phyloP scores from a whole-genome alignment of 2,329 filamentous ascomycete genomes.

The Aspergillus sp. region DNA sequence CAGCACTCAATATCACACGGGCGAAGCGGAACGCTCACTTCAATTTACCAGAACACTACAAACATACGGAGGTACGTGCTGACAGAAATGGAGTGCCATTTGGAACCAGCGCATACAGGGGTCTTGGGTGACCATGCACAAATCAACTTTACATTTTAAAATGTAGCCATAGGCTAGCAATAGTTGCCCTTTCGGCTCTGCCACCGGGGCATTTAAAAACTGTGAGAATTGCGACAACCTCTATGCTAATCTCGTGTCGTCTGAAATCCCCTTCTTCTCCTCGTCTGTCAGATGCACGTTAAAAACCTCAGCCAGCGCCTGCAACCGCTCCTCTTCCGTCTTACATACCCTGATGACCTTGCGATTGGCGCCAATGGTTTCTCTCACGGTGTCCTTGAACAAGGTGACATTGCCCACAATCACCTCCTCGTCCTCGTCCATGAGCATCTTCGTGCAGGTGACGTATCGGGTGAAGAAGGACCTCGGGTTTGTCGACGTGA shows the following conservation, averaged over 20 bases:
- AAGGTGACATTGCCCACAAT: conserved; percentile 13
- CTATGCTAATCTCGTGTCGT: conserved; percentile 3
- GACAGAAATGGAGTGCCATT: not conserved
- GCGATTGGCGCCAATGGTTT: conserved; percentile 6
- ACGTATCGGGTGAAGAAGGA: conserved; percentile 11
- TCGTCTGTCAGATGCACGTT: conserved; percentile 7
- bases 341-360: conserved; percentile 4
- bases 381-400: conserved; percentile 7
- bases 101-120: not conserved
- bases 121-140: not conserved
- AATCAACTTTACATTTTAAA: no score
- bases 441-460: conserved; percentile 10
- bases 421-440: conserved; percentile 8
- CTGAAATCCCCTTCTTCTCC: conserved; percentile 6
- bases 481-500: conserved; percentile 10
- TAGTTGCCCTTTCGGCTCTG: not conserved
- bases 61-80: conserved; percentile 1
- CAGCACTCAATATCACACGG: no score
- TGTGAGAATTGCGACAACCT: not conserved
- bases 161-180: not conserved
- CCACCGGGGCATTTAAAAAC: not conserved
- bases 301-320: conserved; percentile 5
- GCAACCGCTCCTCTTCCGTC: conserved; percentile 8
- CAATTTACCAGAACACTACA: not conserved
- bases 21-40: no score